Evolutionary conservation across 805 yeast species (phyloP).

Genomic region (Pichia gijzeniarum): DNA sequence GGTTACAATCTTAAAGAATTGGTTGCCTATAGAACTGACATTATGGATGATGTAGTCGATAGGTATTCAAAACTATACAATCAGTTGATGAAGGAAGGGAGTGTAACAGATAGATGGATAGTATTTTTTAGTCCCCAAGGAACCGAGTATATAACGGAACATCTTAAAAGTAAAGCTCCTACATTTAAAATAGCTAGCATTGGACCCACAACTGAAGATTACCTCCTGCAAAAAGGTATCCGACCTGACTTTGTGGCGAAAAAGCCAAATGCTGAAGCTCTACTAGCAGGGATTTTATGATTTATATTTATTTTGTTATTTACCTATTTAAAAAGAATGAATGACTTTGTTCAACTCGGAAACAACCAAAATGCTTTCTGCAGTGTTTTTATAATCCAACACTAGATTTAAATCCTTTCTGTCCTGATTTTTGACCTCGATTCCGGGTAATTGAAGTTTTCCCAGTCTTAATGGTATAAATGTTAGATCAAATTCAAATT

Average conservation of each 20-base stretch:
- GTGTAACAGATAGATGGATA: slow-evolving; percentile 64
- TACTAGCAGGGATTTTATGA: slow-evolving; percentile 36
- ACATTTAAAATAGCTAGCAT: slow-evolving; percentile 62
- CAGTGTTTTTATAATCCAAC: slow-evolving; percentile 58
- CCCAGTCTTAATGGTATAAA: slow-evolving; percentile 77
- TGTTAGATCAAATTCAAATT: slow-evolving; percentile 33
- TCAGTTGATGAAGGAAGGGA: too few species aligned
- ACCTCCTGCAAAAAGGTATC: slow-evolving; percentile 45
- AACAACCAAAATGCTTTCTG: slow-evolving; percentile 63
- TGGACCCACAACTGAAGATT: slow-evolving; percentile 86
- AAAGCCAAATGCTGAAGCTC: slow-evolving; percentile 63
- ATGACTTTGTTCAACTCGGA: slow-evolving; percentile 61
- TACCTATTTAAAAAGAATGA: slow-evolving; percentile 43
- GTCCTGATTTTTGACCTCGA: slow-evolving; percentile 36
- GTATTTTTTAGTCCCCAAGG: slow-evolving; percentile 93
- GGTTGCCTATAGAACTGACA: slow-evolving; percentile 63
- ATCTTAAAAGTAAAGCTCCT: slow-evolving; percentile 17
- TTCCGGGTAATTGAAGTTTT: slow-evolving; percentile 57
- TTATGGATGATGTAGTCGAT: slow-evolving; percentile 39
- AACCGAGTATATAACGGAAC: slow-evolving; percentile 52
- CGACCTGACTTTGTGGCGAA: slow-evolving; percentile 57
- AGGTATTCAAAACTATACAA: slow-evolving; percentile 12
- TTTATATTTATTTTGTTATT: not conserved
- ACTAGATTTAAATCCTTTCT: slow-evolving; percentile 43
- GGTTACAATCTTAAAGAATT: slow-evolving; percentile 48